Conservation (phyloP, 805 yeast species). For the Saturnispora sanitii region DNA sequence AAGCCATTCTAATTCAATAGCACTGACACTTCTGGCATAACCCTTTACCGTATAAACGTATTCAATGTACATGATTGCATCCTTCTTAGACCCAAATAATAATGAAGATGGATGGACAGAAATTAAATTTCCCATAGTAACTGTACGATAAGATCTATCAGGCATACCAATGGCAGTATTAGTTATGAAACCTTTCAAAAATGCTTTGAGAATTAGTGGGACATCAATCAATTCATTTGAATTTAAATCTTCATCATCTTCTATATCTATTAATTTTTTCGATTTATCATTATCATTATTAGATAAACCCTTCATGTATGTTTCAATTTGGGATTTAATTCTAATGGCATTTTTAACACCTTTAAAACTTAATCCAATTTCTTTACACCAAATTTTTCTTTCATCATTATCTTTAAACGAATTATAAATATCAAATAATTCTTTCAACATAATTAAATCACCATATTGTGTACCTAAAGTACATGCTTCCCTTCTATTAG, state of each 20-base stretch:
- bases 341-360: conserved; percentile 71
- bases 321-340: conserved; percentile 65
- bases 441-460: conserved; percentile 75
- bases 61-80: conserved; percentile 90
- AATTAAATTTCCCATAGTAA: conserved; percentile 72
- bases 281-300: conserved; percentile 28
- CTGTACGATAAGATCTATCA: conserved; percentile 84
- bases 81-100: conserved; percentile 70
- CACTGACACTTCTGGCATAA: conserved; percentile 82
- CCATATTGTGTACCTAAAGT: conserved; percentile 68
- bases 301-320: conserved; percentile 51
- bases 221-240: conserved; percentile 34
- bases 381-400: conserved; percentile 73
- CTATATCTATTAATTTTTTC: conserved; percentile 13
- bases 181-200: conserved; percentile 71
- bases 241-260: conserved; percentile 19
- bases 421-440: conserved; percentile 50
- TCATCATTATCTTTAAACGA: conserved; percentile 41
- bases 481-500: conserved; percentile 57
- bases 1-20: conserved; percentile 74
- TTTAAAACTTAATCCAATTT: conserved; percentile 61
- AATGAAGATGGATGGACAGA: conserved; percentile 87
- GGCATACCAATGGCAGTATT: conserved; percentile 94
- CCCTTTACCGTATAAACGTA: conserved; percentile 90
- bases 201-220: conserved; percentile 59